phyloP scores from a whole-genome alignment of 208 protist genomes.

The Crithidia thermophila region DNA sequence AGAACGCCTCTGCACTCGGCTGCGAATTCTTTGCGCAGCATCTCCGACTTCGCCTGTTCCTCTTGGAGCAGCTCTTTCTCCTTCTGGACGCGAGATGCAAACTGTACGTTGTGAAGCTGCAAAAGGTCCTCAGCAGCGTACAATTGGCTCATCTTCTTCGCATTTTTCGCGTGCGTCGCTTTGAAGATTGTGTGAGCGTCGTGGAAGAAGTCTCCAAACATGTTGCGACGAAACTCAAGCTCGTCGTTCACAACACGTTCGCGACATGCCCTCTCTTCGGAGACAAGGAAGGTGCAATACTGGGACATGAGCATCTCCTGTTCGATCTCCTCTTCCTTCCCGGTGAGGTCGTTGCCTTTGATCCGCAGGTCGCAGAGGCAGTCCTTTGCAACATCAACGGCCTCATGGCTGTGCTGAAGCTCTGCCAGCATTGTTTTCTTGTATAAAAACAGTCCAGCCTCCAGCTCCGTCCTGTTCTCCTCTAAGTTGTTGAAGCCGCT shows the following conservation, averaged over 20 bases:
- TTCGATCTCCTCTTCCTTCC: slow-evolving; percentile 1
- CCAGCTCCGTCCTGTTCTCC: slow-evolving; percentile 2
- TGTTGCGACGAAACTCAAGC: not conserved
- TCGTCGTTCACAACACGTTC: not conserved
- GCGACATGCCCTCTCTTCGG: slow-evolving; percentile 12
- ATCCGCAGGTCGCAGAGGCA: not conserved
- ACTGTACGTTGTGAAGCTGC: slow-evolving; percentile 19
- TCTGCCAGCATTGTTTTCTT: slow-evolving; percentile 5
- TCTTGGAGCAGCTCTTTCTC: slow-evolving; percentile 20
- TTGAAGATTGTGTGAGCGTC: too few species aligned
- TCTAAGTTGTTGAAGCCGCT: slow-evolving; percentile 4
- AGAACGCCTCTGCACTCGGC: slow-evolving; percentile 16
- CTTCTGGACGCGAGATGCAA: slow-evolving; percentile 17
- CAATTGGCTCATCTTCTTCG: not conserved
- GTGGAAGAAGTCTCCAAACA: slow-evolving; percentile 9
- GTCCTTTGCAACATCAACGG: not conserved
- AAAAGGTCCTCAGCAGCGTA: slow-evolving; percentile 17
- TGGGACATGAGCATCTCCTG: not conserved
- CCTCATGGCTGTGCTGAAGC: slow-evolving; percentile 5
- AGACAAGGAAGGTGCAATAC: not conserved
- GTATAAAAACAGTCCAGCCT: not conserved
- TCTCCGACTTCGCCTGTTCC: not conserved
- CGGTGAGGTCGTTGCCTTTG: not conserved
- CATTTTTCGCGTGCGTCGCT: too few species aligned
- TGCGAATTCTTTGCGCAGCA: slow-evolving; percentile 9